Conservation (phyloP, 805 yeast genomes). For the Yamadazyma laniorum region DNA sequence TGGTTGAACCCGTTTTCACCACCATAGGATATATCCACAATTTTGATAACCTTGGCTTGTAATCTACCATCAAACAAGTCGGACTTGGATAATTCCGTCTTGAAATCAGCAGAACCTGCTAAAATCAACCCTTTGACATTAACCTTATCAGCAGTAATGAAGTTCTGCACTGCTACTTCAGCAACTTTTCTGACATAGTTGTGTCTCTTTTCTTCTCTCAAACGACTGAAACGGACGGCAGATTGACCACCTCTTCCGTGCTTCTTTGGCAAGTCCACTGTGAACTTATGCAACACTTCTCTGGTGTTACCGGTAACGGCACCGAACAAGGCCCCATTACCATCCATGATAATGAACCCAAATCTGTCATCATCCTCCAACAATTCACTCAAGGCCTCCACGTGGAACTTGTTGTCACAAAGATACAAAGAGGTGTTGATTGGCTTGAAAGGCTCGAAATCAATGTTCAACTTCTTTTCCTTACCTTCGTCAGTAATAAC, state of each 20-base stretch:
- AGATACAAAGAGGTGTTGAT: conserved; percentile 92
- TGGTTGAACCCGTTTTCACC: conserved; percentile 99
- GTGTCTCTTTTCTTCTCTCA: conserved; percentile 98
- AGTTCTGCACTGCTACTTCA: conserved; percentile 96
- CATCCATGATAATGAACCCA: conserved; percentile 99
- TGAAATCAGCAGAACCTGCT: conserved; percentile 99
- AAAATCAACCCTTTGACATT: conserved; percentile 91
- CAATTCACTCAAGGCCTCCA: conserved; percentile 92
- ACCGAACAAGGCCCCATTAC: conserved; percentile 97
- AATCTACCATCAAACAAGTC: conserved; percentile 92
- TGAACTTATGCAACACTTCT: conserved; percentile 92
- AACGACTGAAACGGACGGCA: conserved; percentile 97
- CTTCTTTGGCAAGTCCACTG: conserved; percentile 96
- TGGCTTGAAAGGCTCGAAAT: conserved; percentile 98
- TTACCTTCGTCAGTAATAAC: conserved; percentile 96
- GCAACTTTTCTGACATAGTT: conserved; percentile 98
- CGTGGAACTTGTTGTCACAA: conserved; percentile 98
- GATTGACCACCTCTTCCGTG: conserved; percentile 99
- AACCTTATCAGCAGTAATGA: conserved; percentile 91
- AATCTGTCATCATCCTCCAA: conserved; percentile 94
- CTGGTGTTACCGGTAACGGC: conserved; percentile 94
- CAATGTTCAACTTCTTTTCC: conserved; percentile 93
- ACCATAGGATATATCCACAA: conserved; percentile 97
- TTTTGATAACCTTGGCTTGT: conserved; percentile 79
- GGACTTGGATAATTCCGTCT: conserved; percentile 87